Percentiles rank a stretch among this genome's conserved stretches.
Evolutionary conservation across 768 basidiomycete genomes (phyloP).

Genomic region (Russula brevipes): DNA sequence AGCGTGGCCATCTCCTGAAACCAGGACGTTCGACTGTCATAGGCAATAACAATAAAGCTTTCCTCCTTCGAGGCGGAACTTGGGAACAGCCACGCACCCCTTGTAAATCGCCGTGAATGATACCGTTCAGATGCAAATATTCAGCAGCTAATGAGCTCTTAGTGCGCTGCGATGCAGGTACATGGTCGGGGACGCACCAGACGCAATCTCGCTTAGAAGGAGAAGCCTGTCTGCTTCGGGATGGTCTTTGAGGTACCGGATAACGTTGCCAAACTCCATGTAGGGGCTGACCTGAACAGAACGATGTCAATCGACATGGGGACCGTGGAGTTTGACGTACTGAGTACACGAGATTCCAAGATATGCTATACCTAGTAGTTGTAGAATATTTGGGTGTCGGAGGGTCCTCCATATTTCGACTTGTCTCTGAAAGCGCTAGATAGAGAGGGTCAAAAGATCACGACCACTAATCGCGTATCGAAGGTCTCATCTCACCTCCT

Average conservation of each 20-base stretch:
- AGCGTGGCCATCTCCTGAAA: slow-evolving; percentile 12
- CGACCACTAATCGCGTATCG: too few relatives aligned
- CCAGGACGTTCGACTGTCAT: slow-evolving; percentile 14
- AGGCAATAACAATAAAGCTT: not conserved
- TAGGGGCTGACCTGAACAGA: slow-evolving; percentile 14
- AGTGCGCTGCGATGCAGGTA: not conserved
- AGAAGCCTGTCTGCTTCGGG: slow-evolving; percentile 10
- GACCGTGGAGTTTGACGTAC: not conserved
- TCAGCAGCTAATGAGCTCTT: slow-evolving; percentile 8
- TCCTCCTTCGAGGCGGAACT: not conserved
- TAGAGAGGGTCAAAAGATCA: not conserved
- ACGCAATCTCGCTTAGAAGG: slow-evolving; percentile 16
- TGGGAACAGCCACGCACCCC: slow-evolving; percentile 3
- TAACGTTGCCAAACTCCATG: slow-evolving; percentile 17
- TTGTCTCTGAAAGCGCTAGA: slow-evolving; percentile 19
- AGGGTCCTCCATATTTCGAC: slow-evolving; percentile 24
- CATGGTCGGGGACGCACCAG: not conserved
- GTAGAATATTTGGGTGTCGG: slow-evolving; percentile 19
- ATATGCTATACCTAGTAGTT: slow-evolving; percentile 19
- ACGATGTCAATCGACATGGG: not conserved
- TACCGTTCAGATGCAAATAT: slow-evolving; percentile 16
- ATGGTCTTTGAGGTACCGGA: slow-evolving; percentile 1
- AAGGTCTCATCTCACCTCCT: slow-evolving; percentile 11
- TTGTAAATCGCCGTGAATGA: slow-evolving; percentile 20
- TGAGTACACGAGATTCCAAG: slow-evolving; percentile 11